phyloP scores from a whole-genome alignment of 176 grass and related monocot genomes.

The Tillandsia fasciculata region DNA sequence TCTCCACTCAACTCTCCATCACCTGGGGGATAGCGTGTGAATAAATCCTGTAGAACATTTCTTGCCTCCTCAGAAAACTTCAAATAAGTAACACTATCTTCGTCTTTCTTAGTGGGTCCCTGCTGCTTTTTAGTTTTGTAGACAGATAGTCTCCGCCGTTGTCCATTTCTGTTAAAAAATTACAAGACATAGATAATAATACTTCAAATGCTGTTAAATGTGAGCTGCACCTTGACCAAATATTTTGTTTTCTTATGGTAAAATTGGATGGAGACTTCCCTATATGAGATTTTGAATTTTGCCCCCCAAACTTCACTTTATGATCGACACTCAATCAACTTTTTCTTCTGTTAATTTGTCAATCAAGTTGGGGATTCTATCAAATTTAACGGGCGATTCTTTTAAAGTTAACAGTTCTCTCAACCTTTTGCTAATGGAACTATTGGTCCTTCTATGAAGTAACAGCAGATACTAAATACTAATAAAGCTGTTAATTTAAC shows the following conservation, averaged over 20 bases:
- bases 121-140: slow-evolving; percentile 47
- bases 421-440: too few species aligned
- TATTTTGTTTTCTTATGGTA: too few species aligned
- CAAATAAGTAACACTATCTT: slow-evolving; percentile 32
- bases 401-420: too few species aligned
- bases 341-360: slow-evolving; percentile 10
- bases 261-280: too few species aligned
- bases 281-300: too few species aligned
- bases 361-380: background rate
- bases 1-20: slow-evolving; percentile 51
- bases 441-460: background rate
- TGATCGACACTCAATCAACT: slow-evolving; percentile 4
- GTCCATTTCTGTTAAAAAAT: slow-evolving; percentile 29
- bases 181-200: background rate
- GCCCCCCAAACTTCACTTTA: background rate
- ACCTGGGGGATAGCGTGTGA: slow-evolving; percentile 68
- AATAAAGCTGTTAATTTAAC: too few species aligned
- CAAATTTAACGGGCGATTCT: too few species aligned
- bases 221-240: too few species aligned
- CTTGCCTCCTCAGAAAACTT: slow-evolving; percentile 60
- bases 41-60: slow-evolving; percentile 70
- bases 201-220: too few species aligned
- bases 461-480: too few species aligned
- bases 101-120: slow-evolving; percentile 25
- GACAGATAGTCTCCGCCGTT: slow-evolving; percentile 48